Evolutionary conservation across 345 rosid genomes (phyloP), one percentile per base, ranked within the genome.

Genomic region (Eucalyptus polybractea): DNA sequence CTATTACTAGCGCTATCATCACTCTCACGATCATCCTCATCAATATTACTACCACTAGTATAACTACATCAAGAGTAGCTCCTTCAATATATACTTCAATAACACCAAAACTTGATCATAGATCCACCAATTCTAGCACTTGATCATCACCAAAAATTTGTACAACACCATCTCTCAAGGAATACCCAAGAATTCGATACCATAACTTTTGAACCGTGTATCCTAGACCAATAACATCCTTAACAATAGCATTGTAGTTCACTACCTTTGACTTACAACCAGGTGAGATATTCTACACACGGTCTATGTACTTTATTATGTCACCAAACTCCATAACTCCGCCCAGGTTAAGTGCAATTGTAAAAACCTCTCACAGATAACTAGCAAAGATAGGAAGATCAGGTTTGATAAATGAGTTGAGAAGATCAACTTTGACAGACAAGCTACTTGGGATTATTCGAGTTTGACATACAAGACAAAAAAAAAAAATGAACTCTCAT

Each of bases 211-310:
- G 6, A 25, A 24, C 7, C 5, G 2, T 25, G 13, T 58, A 58
- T 25, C 65, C 65, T 5, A 10, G 14, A 58, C n/a, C 14, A 58
- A 58, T 58, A 58, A 24, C 7, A 58, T 11, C n/a, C 13, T 25
- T 58, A 58, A 58, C 1, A 58, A 24, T 58, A 2, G 65, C 65
- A 25, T 58, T 58, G 25, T 58, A 58, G 14, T 25, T 58, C 65
- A 58, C 65, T 58, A 58, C n/a, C 4, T 24, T 58, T 25, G 65
- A 24, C n/a, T 58, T 58, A 58, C 65, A 25, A 58, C n/a, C 2
- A 10, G 0, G 4, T 1, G 53, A 58, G n/a, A 58, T 25, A 58
- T 58, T 58, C 65, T 10, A 25, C 65, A 58, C 0, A 2, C 4
- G 1, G 1, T 5, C 7, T 58, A 25, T 56, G 27, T 56, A 58